Base-by-base conservation (phyloP, 2,329 filamentous ascomycete genomes). In the Xylaria sp. region DNA sequence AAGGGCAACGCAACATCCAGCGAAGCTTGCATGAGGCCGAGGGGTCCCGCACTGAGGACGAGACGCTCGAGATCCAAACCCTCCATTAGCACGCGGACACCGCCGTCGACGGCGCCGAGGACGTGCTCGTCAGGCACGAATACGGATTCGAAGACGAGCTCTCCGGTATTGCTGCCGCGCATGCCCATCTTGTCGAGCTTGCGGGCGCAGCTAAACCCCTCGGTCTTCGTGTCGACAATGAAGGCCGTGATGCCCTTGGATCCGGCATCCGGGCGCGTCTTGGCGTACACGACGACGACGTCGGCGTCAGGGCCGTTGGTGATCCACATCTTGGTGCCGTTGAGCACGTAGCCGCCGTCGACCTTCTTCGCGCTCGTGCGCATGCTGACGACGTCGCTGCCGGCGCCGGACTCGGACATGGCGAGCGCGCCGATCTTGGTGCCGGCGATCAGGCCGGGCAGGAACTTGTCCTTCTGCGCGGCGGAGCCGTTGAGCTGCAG, bases 101-200 rank as follows among this genome's bases (percentile, higher is more conserved):
- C 96, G 62, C 88, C 89, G 83, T 97, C 92, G 67, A 97, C 78
- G 48, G 88, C 81, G 37, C 96, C 96, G 0, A 99, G 87, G 0
- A 98, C 82, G 79, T 97, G 93, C 76, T 92, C 91, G 9, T 85
- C 83, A 3, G 96, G 94, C 7, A 98, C 94, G 78, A 98, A 97
- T 67, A 98, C 94, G 73, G 91, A 86, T 71, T 97, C 94, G 74
- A 98, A 97, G 65, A 95, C 88, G 28, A 98, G 88, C 81, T 98
- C 96, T 76, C 96, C 96, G 0, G 96, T 98, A 82, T 98, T 98
- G 74, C 92, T 96, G 68, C 96, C 96, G 66, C 96, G 89, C 96
- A 99, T 99, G 74, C 96, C 96, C 81, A 99, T 91, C 84, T 99
- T 98, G 85, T 98, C 95, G 20, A 98, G 89, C 82, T 98, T 98